Evolutionary conservation across 768 basidiomycete species (phyloP).

Genomic region (Rossbeevera mucosa): DNA sequence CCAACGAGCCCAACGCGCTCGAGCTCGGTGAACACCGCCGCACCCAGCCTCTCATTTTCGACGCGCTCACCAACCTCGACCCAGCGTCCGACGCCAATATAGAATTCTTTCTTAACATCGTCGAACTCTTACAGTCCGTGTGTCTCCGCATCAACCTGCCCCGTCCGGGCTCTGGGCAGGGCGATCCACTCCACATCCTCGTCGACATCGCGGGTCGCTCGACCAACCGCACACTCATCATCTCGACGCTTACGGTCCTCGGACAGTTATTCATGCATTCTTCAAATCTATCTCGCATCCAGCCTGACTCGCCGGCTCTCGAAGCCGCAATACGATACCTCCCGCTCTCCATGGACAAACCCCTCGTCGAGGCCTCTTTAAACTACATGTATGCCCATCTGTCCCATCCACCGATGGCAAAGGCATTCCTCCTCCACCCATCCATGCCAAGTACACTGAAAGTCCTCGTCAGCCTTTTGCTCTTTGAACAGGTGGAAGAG

Average conservation of each 20-base stretch:
- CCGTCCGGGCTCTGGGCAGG: slow-evolving; percentile 31
- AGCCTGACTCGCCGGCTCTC: slow-evolving; percentile 55
- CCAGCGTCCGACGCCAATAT: slow-evolving; percentile 58
- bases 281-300: slow-evolving; percentile 51
- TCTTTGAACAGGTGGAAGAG: slow-evolving; percentile 71
- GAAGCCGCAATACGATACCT: slow-evolving; percentile 64
- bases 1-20: slow-evolving; percentile 60
- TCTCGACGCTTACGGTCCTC: slow-evolving; percentile 58
- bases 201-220: slow-evolving; percentile 52
- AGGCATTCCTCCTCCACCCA: slow-evolving; percentile 67
- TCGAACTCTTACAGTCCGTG: slow-evolving; percentile 68
- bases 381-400: slow-evolving; percentile 75
- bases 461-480: slow-evolving; percentile 60
- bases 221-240: slow-evolving; percentile 71
- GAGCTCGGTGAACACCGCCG: slow-evolving; percentile 57
- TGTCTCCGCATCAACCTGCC: slow-evolving; percentile 41
- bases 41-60: slow-evolving; percentile 62
- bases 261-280: slow-evolving; percentile 60
- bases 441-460: slow-evolving; percentile 68
- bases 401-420: slow-evolving; percentile 68
- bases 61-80: slow-evolving; percentile 59
- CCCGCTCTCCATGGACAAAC: slow-evolving; percentile 66
- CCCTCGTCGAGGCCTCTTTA: slow-evolving; percentile 63
- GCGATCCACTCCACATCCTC: slow-evolving; percentile 55
- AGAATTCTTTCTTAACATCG: slow-evolving; percentile 67